Evolutionary conservation across 129 eudicot genomes (phyloP), one percentile per base, ranked within the genome.

Genomic region (Ambrosia artemisiifolia): DNA sequence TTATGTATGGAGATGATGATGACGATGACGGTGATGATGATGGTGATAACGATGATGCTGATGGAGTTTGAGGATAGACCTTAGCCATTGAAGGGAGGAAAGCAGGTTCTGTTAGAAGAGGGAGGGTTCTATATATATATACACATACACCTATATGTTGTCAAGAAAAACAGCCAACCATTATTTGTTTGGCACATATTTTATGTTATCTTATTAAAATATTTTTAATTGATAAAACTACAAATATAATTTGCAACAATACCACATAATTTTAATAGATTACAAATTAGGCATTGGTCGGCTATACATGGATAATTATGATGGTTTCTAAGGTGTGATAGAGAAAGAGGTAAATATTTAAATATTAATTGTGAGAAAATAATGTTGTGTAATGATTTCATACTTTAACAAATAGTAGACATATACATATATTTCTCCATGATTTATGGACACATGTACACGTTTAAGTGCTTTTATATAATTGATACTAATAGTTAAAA

Each of bases 31-130:
- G 11, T 24, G 85, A 28, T 55, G 78, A 63, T 13, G 83, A 32
- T 2, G 74, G 54, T 35, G 77, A 64, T 24, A 1, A 24, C 1
- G 28, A 1, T 24, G 28, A 24, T 24, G 28, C 1, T 36, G 75
- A 53, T 66, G 69, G 48, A 54, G 66, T 49, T 78, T 62, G 77
- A 75, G 87, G 87, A 73, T 79, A 79, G 11, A 83, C 79, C 76
- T 83, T 83, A 59, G 84, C 75, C 87, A 83, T 83, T 64, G 67
- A 32, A 71, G 19, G 47, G 57, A 62, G 43, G 64, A 60, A 12
- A 78, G 77, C 61, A 78, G n/a, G 72, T 78, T 71, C n/a, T 30
- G 24, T 78, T 78, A 19, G 59, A 19, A 50, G 67, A 71, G 30
- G 72, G 67, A 51, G 77, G 57, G 77, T 32, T 78, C 19, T 57